phyloP scores from a whole-genome alignment of 805 yeast species.

The Yamadazyma ubonensis region DNA sequence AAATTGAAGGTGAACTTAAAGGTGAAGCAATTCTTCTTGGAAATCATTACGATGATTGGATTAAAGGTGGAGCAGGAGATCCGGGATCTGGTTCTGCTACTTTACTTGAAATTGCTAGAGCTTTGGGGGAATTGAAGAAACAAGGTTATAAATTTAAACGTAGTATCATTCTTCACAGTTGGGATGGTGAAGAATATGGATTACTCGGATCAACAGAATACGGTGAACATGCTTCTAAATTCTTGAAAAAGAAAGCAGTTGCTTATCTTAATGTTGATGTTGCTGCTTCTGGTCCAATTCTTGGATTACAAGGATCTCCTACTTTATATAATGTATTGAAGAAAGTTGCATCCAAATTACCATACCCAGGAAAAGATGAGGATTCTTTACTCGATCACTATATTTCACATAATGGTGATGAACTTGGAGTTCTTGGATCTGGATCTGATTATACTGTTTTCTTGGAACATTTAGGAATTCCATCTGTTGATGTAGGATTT shows the following conservation, averaged over 20 bases:
- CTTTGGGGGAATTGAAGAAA: slow-evolving; percentile 36
- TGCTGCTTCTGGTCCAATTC: slow-evolving; percentile 51
- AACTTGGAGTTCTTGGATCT: slow-evolving; percentile 45
- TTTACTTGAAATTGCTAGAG: slow-evolving; percentile 43
- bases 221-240: slow-evolving; percentile 48
- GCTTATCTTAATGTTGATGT: slow-evolving; percentile 53
- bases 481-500: slow-evolving; percentile 53
- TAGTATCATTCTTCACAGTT: slow-evolving; percentile 37
- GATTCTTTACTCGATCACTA: slow-evolving; percentile 52
- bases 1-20: slow-evolving; percentile 38
- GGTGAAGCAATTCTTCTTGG: slow-evolving; percentile 44
- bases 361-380: slow-evolving; percentile 38
- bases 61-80: slow-evolving; percentile 49
- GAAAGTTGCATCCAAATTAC: slow-evolving; percentile 47
- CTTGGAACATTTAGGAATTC: slow-evolving; percentile 66
- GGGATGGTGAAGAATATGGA: slow-evolving; percentile 51
- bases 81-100: slow-evolving; percentile 47
- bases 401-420: slow-evolving; percentile 27
- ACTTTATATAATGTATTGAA: slow-evolving; percentile 46
- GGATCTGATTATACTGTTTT: slow-evolving; percentile 59
- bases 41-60: slow-evolving; percentile 49
- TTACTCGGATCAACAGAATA: slow-evolving; percentile 55
- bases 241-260: slow-evolving; percentile 42
- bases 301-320: slow-evolving; percentile 56
- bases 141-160: slow-evolving; percentile 40